Evolutionary conservation across 257 asterid species (phyloP).

Genomic region (Haberlea rhodopensis): DNA sequence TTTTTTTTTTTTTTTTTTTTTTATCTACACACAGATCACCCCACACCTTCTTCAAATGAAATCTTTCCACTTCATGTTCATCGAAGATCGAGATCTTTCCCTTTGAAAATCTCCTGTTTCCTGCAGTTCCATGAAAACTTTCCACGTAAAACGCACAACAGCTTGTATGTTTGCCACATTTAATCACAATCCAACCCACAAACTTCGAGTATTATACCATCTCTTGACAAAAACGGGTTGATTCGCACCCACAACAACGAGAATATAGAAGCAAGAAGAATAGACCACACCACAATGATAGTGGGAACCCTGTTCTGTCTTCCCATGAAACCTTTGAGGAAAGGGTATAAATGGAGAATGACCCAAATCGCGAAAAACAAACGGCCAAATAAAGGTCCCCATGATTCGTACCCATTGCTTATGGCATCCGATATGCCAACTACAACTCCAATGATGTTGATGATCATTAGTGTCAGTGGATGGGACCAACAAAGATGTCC

Average conservation of each 20-base stretch:
- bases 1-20: too few species aligned
- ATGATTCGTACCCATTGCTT: slow-evolving; percentile 51
- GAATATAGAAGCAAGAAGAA: slow-evolving; percentile 47
- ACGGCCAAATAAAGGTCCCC: slow-evolving; percentile 56
- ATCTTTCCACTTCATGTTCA: neutral
- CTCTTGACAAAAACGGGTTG: slow-evolving; percentile 49
- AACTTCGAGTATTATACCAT: slow-evolving; percentile 45
- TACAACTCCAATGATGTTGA: slow-evolving; percentile 47
- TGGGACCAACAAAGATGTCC: slow-evolving; percentile 51
- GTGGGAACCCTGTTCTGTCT: slow-evolving; percentile 48
- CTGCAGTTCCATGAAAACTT: neutral
- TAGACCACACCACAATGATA: slow-evolving; percentile 49
- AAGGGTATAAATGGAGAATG: slow-evolving; percentile 49
- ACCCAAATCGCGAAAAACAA: slow-evolving; percentile 54
- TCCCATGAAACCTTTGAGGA: slow-evolving; percentile 54
- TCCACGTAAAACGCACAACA: neutral
- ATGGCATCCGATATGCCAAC: slow-evolving; percentile 48
- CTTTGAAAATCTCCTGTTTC: neutral
- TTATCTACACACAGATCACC: neutral
- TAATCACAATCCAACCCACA: slow-evolving; percentile 45
- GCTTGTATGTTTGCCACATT: neutral
- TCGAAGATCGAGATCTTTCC: neutral
- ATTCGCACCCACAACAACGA: slow-evolving; percentile 51
- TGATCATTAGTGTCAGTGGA: slow-evolving; percentile 42
- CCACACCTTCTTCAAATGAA: neutral